Evolutionary conservation across 202 grass and related monocot genomes (phyloP), one percentile per base, ranked within the genome.

Genomic region (Panicum hallii): DNA sequence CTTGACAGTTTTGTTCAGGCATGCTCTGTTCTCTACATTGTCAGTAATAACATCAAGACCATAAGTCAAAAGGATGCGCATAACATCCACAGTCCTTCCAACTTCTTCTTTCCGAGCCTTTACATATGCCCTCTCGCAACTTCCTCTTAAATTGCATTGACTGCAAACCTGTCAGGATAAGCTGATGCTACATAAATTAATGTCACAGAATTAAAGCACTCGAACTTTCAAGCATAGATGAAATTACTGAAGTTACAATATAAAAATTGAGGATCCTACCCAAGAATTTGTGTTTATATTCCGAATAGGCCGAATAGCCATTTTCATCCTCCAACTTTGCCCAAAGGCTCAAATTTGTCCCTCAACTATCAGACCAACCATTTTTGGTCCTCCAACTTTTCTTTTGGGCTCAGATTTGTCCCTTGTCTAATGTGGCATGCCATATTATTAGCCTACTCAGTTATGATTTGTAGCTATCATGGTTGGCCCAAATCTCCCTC

Each of bases 31-130:
- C 64, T 93, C 91, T 82, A 95, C 62, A 65, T 89, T 90, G 11
- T 91, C 91, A 78, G 74, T 95, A 83, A 88, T 77, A 55, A 82
- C 67, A 90, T 94, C 87, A 44, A 98, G 86, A 67, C 89, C 95
- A 88, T 95, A 86, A 70, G 91, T 94, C 80, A 98, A 86, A 68
- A 98, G 77, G 63, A 98, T 84, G 76, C 91, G 91, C 88, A 95
- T 92, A 66, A 95, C 86, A 94, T 98, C 95, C 40, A 95, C 86
- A 68, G 89, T 98, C 88, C 88, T 94, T 83, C 93, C 95, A 79
- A 86, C 68, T 94, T 93, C 95, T 73, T 92, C 93, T 85, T 90
- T 86, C 22, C 67, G 66, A 84, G 86, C 89, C 70, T 95, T 94
- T 69, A 92, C 70, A 60, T 94, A 98, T 85, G 95, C 95, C 67